Percentiles rank a stretch among this genome's conserved stretches.
phyloP scores from a whole-genome alignment of 2,329 filamentous ascomycete genomes.

The Fusarium sp. region DNA sequence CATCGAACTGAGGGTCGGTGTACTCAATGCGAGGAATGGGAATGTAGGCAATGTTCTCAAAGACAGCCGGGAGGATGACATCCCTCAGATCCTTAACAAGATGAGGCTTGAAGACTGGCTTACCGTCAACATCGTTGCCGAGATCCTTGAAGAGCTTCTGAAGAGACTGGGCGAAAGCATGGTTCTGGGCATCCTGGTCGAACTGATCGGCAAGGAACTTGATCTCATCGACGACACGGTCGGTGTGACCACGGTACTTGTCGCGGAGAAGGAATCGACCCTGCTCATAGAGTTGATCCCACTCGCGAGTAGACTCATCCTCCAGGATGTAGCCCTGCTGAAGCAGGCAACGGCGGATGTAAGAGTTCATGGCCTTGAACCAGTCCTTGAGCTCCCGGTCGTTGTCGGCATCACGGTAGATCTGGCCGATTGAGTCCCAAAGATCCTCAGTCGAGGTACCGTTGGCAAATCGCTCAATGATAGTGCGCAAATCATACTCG shows the following conservation, averaged over 20 bases:
- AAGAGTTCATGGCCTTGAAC: constrained; percentile 84
- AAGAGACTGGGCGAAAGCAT: constrained; percentile 78
- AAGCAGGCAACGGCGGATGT: constrained; percentile 84
- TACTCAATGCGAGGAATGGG: constrained; percentile 96
- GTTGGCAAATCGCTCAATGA: constrained; percentile 97
- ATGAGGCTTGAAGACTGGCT: constrained; percentile 91
- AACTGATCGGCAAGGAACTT: constrained; percentile 93
- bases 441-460: constrained; percentile 89
- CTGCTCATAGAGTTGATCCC: constrained; percentile 86
- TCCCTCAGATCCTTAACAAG: constrained; percentile 89
- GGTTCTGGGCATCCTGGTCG: constrained; percentile 88
- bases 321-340: constrained; percentile 93
- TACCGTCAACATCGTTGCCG: constrained; percentile 87
- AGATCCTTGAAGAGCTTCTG: constrained; percentile 89
- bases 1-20: constrained; percentile 84
- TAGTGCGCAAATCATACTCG: constrained; percentile 80
- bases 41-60: constrained; percentile 90
- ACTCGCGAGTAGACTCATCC: constrained; percentile 81
- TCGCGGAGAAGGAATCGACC: constrained; percentile 89
- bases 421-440: constrained; percentile 83
- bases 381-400: constrained; percentile 89
- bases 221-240: constrained; percentile 87
- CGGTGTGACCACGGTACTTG: constrained; percentile 87
- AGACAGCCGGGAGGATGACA: constrained; percentile 83
- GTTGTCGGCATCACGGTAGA: constrained; percentile 87